phyloP scores from a whole-genome alignment of 140 eudicot genomes.

The Erigeron philadelphicus region DNA sequence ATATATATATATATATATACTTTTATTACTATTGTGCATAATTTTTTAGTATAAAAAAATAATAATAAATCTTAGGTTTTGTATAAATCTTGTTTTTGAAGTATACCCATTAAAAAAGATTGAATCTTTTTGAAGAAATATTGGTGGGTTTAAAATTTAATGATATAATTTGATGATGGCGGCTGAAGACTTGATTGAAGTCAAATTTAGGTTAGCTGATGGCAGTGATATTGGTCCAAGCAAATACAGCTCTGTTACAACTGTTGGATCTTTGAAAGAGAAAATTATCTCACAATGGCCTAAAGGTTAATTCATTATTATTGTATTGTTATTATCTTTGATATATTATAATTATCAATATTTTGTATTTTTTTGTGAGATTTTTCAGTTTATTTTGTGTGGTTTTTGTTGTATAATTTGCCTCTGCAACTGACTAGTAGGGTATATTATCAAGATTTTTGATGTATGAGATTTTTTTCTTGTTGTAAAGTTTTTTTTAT shows the following conservation, averaged over 20 bases:
- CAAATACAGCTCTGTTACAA: slow-evolving; percentile 30
- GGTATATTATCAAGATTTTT: neutral
- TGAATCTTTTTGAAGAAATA: slow-evolving; percentile 7
- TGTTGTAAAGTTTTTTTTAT: too few species aligned
- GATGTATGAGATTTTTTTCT: neutral
- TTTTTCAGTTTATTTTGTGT: neutral
- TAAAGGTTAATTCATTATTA: slow-evolving; percentile 28
- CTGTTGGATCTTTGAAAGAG: slow-evolving; percentile 44
- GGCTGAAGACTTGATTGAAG: slow-evolving; percentile 35
- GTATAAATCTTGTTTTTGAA: neutral
- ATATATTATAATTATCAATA: slow-evolving; percentile 1
- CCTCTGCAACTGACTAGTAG: neutral
- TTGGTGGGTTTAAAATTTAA: neutral
- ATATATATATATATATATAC: neutral
- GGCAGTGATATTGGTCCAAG: slow-evolving; percentile 48
- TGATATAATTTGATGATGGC: slow-evolving; percentile 26
- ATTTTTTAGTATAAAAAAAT: slow-evolving; percentile 6
- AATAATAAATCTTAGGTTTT: neutral
- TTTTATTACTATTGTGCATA: neutral
- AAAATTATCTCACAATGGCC: slow-evolving; percentile 45
- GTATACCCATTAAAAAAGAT: neutral
- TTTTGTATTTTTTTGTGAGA: slow-evolving; percentile 15
- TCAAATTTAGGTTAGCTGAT: slow-evolving; percentile 45
- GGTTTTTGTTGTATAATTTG: neutral
- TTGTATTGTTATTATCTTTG: neutral